These are phyloP conservation scores for Smittium mucronatum DNA, from an alignment of 371 early-diverging fungal genomes.

Conservation along the genomic window DNA sequence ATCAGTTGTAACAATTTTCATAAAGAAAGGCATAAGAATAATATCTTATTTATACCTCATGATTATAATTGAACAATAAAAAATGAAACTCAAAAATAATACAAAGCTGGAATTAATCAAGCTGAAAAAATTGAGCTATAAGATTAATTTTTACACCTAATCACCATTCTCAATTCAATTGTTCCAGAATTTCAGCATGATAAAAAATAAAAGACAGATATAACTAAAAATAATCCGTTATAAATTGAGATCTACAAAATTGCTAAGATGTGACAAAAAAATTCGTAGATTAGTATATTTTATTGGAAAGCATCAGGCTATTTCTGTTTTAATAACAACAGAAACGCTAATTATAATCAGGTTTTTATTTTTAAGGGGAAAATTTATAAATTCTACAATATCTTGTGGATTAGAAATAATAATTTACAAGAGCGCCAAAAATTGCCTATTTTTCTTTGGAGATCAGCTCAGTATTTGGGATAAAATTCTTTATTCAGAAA, in stretches of 20 bases:
- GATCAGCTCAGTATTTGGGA: background rate
- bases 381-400: background rate
- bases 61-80: conserved; percentile 16
- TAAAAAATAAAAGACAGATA: conserved; percentile 22
- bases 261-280: background rate
- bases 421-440: background rate
- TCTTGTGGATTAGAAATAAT: background rate
- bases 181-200: conserved; percentile 29
- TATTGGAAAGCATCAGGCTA: conserved; percentile 11
- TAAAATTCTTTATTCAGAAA: background rate
- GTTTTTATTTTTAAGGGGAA: background rate
- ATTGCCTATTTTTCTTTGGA: background rate
- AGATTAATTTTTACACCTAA: conserved; percentile 23
- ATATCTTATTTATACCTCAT: conserved; percentile 32
- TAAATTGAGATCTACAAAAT: conserved; percentile 1
- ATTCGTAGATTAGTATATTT: conserved; percentile 7
- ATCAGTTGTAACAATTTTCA: conserved; percentile 23
- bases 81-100: conserved; percentile 7
- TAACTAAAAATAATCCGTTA: background rate
- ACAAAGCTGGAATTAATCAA: conserved; percentile 19
- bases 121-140: conserved; percentile 15
- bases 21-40: conserved; percentile 23
- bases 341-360: background rate
- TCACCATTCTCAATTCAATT: conserved; percentile 26
- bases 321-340: background rate